Evolutionary conservation across 2,329 filamentous ascomycete species (phyloP).

Genomic region (Paraphoma sp.): DNA sequence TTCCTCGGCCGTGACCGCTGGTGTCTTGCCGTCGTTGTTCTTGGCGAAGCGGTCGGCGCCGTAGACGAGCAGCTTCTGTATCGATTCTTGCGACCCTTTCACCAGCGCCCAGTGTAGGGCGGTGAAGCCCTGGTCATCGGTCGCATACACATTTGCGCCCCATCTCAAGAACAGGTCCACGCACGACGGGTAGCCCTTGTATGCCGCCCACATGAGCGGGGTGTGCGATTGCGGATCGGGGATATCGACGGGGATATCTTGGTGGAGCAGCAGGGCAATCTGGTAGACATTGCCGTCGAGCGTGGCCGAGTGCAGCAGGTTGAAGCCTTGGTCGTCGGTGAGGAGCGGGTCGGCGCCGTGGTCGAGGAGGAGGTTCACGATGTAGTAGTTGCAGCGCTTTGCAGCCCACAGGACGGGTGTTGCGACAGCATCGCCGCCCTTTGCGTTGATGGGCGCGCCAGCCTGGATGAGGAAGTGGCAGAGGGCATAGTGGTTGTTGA

Average conservation of each 20-base stretch:
- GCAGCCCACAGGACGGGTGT: conserved; percentile 97
- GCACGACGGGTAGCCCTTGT: conserved; percentile 92
- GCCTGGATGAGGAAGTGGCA: conserved; percentile 90
- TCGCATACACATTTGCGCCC: conserved; percentile 91
- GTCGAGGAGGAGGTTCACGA: conserved; percentile 89
- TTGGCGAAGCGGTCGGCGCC: conserved; percentile 91
- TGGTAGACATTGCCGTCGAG: conserved; percentile 96
- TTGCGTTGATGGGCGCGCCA: conserved; percentile 91
- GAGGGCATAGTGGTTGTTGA: conserved; percentile 98
- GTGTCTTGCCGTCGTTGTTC: conserved; percentile 89
- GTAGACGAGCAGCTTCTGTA: conserved; percentile 94
- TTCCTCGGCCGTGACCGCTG: conserved; percentile 82
- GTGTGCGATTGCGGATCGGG: conserved; percentile 91
- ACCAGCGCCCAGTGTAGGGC: conserved; percentile 96
- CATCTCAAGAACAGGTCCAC: conserved; percentile 92
- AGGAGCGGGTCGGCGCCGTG: conserved; percentile 91
- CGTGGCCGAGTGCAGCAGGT: conserved; percentile 94
- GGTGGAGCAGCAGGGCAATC: conserved; percentile 87
- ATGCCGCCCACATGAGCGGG: conserved; percentile 97
- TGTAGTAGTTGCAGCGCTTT: conserved; percentile 95
- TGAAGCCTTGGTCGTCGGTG: conserved; percentile 93
- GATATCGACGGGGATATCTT: conserved; percentile 93
- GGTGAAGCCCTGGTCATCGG: conserved; percentile 91
- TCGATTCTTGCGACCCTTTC: conserved; percentile 86
- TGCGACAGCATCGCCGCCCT: conserved; percentile 92